A percentile compares a stretch with the other conserved stretches of the same genome.
phyloP scores from a whole-genome alignment of 805 yeast species.

The Saccharomycopsis fibuligera region DNA sequence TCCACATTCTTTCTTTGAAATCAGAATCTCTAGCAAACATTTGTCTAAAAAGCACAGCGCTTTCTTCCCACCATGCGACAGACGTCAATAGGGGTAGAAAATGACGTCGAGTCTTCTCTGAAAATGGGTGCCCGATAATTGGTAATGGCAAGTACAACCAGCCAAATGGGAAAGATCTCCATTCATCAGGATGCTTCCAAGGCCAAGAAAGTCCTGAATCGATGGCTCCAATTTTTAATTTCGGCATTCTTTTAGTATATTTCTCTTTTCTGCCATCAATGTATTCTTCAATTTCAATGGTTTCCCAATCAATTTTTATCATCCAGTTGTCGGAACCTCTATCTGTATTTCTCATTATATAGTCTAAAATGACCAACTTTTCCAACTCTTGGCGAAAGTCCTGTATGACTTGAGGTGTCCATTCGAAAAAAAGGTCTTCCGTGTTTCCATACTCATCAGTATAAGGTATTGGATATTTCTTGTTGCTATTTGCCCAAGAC shows the following conservation, averaged over 20 bases:
- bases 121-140: constrained; percentile 62
- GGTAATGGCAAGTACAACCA: constrained; percentile 65
- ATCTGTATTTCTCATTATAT: constrained; percentile 69
- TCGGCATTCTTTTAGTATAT: too few species aligned
- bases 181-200: constrained; percentile 78
- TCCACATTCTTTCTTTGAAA: constrained; percentile 61
- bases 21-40: constrained; percentile 52
- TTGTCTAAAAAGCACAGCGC: constrained; percentile 39
- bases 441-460: constrained; percentile 16
- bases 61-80: constrained; percentile 64
- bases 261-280: constrained; percentile 18
- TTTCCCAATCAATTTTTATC: constrained; percentile 48
- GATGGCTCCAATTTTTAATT: constrained; percentile 57
- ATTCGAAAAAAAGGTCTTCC: constrained; percentile 32
- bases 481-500: background rate
- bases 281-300: constrained; percentile 3
- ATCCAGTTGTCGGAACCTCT: constrained; percentile 75
- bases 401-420: constrained; percentile 44
- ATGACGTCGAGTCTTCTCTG: constrained; percentile 46
- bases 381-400: constrained; percentile 60
- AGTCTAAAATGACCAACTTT: constrained; percentile 63
- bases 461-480: background rate
- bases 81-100: constrained; percentile 55
- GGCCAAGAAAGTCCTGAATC: constrained; percentile 73
- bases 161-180: constrained; percentile 75